Base-by-base conservation (phyloP, 345 rosid genomes). In the Dipteronia dyeriana region DNA sequence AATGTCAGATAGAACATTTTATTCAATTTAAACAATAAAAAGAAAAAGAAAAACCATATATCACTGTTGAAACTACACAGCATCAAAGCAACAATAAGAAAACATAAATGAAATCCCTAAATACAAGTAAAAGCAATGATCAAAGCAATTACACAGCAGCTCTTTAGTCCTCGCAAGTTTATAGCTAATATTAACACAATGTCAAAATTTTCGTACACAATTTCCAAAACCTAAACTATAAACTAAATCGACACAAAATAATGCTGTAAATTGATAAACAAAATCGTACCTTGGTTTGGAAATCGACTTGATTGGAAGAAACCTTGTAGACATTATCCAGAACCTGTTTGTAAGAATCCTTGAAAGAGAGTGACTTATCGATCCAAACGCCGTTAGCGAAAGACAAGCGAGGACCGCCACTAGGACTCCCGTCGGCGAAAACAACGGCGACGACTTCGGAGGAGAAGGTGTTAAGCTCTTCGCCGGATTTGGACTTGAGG, bases 301-400 rank as follows among this genome's bases (percentile, higher is more conserved):
- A 94, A 86, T 92, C 95, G 14, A 86, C 94, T 74, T 81, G 88
- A 51, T 73, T 83, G 20, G 91, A 82, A 39, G 91, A 74, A 66
- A 92, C 97, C 83, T 86, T 91, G 84, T 91, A 92, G 7, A 82
- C 76, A 74, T 57, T 85, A 53, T 81, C 90, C 72, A 83, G 78
- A 29, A 92, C 82, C 79, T 88, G 70, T 76, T 89, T 86, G 82
- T 91, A 91, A 61, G 91, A 83, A 47, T 79, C 82, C 75, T 86
- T 92, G 60, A 95, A 81, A 23, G 94, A 79, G 3, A 95, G 85
- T 8, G 92, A 88, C 73, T 78, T 75, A 60, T 93, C 93, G 26
- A 91, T 70, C 97, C 98, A 93, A 12, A 87, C 86, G 2, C 97
- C 91, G 6, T 89, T 91, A 45, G 88, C 92, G 0, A 84, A 78